Base-by-base conservation (phyloP, 345 rosid genomes). In the Hibiscus mutabilis region DNA sequence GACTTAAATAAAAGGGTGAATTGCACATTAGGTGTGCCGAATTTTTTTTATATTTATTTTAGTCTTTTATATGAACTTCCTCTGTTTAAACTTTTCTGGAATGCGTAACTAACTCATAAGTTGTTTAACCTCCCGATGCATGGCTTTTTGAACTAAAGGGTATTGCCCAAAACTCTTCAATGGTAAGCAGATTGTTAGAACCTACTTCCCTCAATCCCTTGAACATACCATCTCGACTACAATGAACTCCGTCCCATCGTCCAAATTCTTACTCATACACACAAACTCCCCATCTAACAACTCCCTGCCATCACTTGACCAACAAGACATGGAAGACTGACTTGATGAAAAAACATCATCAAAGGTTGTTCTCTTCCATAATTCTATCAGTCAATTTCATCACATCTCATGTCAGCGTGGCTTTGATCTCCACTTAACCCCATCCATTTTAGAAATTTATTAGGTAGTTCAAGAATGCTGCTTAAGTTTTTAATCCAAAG, bases 321-420 rank as follows among this genome's bases (percentile, higher is more conserved):
- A 22, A 56, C 60, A 56, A 22, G 60, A 10, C 60, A 56, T 11
- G 60, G 60, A 56, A 21, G 60, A 22, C 60, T 22, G 60, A 56
- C 29, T 56, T 56, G 24, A 53, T 53, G 57, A 18, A 53, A 53
- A 18, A 53, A 2, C 57, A 53, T 53, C 57, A 53, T 18, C 3
- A 6, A 53, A 53, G 18, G 4, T 18, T 53, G 60, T 15, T 56
- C 29, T 56, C 10, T 6, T 56, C 60, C 29, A 12, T 22, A 56
- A 56, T 56, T 22, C 60, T 56, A 56, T 56, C 60, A 56, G 16
- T 56, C 60, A 56, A 56, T 56, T 56, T 56, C 60, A 56, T 56
- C 60, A 4, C 60, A 56, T 11, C 15, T 21, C 60, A 24, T 56
- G 31, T 56, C 22, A 12, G 60, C 24, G 14, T 13, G 27, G 60